Base-by-base conservation (phyloP, 1,139 yeast genomes). In the Protomyces gravidus region DNA sequence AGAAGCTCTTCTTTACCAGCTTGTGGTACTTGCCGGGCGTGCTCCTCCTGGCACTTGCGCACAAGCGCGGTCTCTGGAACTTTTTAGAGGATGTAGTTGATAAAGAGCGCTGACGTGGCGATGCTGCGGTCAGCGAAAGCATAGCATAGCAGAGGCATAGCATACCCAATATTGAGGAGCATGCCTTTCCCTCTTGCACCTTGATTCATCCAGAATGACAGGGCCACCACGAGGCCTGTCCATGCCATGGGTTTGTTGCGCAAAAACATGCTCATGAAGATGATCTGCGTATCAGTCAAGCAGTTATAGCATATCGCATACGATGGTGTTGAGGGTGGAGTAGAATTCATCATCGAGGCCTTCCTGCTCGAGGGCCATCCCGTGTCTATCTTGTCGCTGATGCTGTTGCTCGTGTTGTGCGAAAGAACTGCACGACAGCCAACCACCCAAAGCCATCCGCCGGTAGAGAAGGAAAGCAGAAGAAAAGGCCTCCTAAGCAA, bases 61-160 rank as follows among this genome's bases (percentile, higher is more conserved):
- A 94, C 72, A 94, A 92, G 72, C 85, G 84, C 70, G 97, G 96
- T 2, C 90, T 90, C 71, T 90, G 97, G 97, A 95, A 89, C 69
- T 80, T 92, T 75, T 68, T 86, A n/a, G 40, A 32, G 45, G 25
- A 27, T 28, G 40, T 57, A 33, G n/a, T 25, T 46, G 47, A 36
- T 23, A 23, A 36, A n/a, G 17, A 36, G 23, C 42, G 42, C 42
- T 17, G 42, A 36, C 23, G 23, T 36, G 21, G 42, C 42, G 1
- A 36, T n/a, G 5, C 42, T 36, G 19, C 15, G 17, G 9, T 36
- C 11, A 36, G 42, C 19, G 7, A 28, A 9, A 28, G 32, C 32
- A 36, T 15, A 36, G 42, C 7, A 5, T 5, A n/a, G 19, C 11
- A 36, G 42, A 15, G 19, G 7, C 7, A 36, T 13, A 17, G 21